A percentile compares a stretch with the other conserved stretches of the same genome.
Conservation (phyloP, 2,329 filamentous ascomycete species). For the Aspergillus ochraceoroseus region DNA sequence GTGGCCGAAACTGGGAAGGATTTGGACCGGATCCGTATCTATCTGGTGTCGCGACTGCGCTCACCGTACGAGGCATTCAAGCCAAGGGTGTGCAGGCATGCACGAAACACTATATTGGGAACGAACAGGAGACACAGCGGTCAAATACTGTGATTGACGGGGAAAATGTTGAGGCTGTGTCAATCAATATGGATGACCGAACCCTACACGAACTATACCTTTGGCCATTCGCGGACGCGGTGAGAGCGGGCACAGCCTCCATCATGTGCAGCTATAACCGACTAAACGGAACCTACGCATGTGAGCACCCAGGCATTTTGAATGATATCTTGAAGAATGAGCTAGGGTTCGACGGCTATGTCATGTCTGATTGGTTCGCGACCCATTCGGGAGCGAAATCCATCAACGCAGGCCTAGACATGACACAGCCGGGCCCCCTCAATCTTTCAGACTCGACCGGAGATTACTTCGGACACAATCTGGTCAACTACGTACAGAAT, state of each 20-base stretch:
- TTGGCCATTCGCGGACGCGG: constrained; percentile 61
- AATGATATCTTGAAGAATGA: constrained; percentile 75
- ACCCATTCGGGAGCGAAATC: constrained; percentile 53
- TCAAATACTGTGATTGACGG: not conserved
- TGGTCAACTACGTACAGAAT: constrained; percentile 52
- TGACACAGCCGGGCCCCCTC: constrained; percentile 25
- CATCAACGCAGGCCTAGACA: constrained; percentile 26
- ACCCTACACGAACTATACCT: constrained; percentile 62
- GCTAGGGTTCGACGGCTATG: constrained; percentile 68
- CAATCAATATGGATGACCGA: constrained; percentile 60
- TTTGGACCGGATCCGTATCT: not conserved
- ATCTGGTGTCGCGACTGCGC: not conserved
- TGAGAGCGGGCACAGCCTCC: constrained; percentile 53
- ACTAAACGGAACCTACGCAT: constrained; percentile 73
- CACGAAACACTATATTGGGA: constrained; percentile 55
- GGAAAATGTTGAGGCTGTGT: constrained; percentile 39
- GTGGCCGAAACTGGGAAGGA: not conserved
- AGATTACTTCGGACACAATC: constrained; percentile 28
- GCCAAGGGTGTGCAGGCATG: not conserved
- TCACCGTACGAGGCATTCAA: not conserved
- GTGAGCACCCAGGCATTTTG: constrained; percentile 71
- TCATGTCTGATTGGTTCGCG: constrained; percentile 74
- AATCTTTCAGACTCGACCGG: too few species aligned
- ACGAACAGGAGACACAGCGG: constrained; percentile 53
- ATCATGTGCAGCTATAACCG: constrained; percentile 60